These are phyloP conservation scores for Cyclocybe aegerita DNA, from an alignment of 768 basidiomycete genomes.

Conservation along the genomic window DNA sequence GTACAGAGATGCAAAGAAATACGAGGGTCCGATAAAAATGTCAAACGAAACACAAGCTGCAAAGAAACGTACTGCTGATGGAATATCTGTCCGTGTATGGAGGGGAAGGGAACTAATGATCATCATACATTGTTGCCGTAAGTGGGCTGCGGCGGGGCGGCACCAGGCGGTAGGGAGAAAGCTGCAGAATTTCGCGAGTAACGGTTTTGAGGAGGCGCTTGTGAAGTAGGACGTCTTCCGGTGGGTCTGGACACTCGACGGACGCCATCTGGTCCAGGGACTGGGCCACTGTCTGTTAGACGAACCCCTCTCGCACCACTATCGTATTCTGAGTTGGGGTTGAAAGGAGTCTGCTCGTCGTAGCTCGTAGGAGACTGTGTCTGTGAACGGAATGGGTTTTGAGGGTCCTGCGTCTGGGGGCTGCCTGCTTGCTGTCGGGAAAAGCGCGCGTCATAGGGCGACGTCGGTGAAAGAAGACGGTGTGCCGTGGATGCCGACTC, in stretches of 20 bases:
- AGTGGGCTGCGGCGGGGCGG: constrained; percentile 58
- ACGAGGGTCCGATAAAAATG: constrained; percentile 21
- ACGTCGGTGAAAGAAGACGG: constrained; percentile 29
- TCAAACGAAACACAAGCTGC: constrained; percentile 18
- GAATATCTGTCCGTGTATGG: constrained; percentile 17
- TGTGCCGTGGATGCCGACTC: constrained; percentile 31
- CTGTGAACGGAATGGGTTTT: constrained; percentile 58
- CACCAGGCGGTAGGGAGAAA: constrained; percentile 68
- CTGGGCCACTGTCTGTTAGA: constrained; percentile 81
- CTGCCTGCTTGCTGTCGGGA: constrained; percentile 22
- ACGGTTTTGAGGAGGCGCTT: constrained; percentile 60
- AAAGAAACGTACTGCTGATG: constrained; percentile 10
- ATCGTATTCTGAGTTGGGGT: constrained; percentile 33
- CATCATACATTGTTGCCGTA: constrained; percentile 20
- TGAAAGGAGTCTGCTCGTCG: constrained; percentile 36
- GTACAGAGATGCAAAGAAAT: constrained; percentile 14
- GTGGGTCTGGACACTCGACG: constrained; percentile 71
- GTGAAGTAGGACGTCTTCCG: constrained; percentile 58
- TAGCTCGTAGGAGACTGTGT: constrained; percentile 37
- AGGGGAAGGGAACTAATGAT: constrained; percentile 11
- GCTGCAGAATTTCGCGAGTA: constrained; percentile 64
- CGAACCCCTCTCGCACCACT: constrained; percentile 62
- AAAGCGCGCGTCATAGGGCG: constrained; percentile 25
- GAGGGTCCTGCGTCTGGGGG: constrained; percentile 41
- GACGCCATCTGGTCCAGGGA: constrained; percentile 76